Conservation (phyloP, 306 rosid genomes). For the Quercus berberidifolia region DNA sequence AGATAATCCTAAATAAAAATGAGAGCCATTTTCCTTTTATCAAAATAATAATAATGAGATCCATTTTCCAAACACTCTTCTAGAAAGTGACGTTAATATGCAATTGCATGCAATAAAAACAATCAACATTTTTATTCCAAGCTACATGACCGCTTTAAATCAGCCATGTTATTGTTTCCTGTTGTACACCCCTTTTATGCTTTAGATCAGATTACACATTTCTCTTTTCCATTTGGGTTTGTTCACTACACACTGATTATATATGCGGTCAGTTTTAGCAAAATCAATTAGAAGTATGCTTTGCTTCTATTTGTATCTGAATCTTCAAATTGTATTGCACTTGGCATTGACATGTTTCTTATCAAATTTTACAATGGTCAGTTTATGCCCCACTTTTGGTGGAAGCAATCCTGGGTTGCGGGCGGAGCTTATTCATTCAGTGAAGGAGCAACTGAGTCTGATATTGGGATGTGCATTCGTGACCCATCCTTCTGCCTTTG, state of each 20-base stretch:
- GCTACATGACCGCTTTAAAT: background rate
- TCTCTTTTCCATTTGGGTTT: background rate
- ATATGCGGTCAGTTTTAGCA: background rate
- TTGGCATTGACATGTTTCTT: conserved; percentile 16
- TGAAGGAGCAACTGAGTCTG: conserved; percentile 71
- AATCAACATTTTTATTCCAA: background rate
- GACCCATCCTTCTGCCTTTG: conserved; percentile 80
- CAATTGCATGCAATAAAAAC: background rate
- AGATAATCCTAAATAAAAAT: background rate
- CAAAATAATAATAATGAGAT: background rate
- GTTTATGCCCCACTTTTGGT: conserved; percentile 86
- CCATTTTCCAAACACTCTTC: background rate
- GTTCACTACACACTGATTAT: background rate
- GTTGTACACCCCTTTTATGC: background rate
- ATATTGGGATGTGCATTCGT: conserved; percentile 75
- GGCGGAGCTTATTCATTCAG: conserved; percentile 82
- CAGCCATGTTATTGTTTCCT: background rate
- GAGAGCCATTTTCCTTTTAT: background rate
- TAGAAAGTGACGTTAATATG: background rate
- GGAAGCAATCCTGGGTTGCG: conserved; percentile 95
- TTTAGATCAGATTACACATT: background rate
- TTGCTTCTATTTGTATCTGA: background rate
- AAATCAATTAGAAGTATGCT: background rate
- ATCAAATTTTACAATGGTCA: conserved; percentile 25
- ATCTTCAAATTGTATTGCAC: conserved; percentile 1